Evolutionary conservation across 169 alveolate species (phyloP), one percentile per base, ranked within the genome.

Genomic region (Plasmodium billcollinsi): DNA sequence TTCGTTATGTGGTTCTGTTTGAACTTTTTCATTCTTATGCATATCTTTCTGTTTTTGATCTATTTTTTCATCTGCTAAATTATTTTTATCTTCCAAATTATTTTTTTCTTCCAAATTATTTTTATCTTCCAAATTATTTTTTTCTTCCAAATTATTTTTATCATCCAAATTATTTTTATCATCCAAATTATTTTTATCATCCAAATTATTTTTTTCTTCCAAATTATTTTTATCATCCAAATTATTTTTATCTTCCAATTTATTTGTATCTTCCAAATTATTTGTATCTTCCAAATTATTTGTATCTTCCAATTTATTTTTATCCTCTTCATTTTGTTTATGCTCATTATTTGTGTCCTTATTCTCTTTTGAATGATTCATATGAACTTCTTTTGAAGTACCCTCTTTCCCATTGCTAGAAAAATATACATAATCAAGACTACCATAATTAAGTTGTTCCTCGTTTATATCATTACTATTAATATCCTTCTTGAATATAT

Each of bases 401-500:
- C 45, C 45, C 2, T 33, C 45, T 33, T 33, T 33, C 0, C 8
- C 45, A 33, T 33, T 33, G 8, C 21, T 63, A 2, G 89, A 76
- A 43, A 76, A 76, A 45, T 76, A 76, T 6, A 76, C 74, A 65
- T 63, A 58, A 20, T 76, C 89, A 56, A 74, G 33, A 26, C 88
- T 74, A 52, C 63, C 21, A 20, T 8, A 63, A 21, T 43, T 65
- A n/a, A 24, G 58, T 24, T 66, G 43, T 14, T 20, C 26, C 15
- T 49, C 50, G 1, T 15, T 21, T 8, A 3, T n/a, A 26, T 33
- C 47, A 56, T 20, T 5, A 0, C 43, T 12, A 43, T 18, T 8
- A 0, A 52, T 66, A 12, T n/a, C 26, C 24, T 43, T 39, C 15
- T 62, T 61, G 2, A 8, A 29, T 20, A 7, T 47, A 1, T 26